Percentiles rank a stretch among this genome's conserved stretches.
Conservation (phyloP, 768 basidiomycete species). For the Lyophyllum decastes region DNA sequence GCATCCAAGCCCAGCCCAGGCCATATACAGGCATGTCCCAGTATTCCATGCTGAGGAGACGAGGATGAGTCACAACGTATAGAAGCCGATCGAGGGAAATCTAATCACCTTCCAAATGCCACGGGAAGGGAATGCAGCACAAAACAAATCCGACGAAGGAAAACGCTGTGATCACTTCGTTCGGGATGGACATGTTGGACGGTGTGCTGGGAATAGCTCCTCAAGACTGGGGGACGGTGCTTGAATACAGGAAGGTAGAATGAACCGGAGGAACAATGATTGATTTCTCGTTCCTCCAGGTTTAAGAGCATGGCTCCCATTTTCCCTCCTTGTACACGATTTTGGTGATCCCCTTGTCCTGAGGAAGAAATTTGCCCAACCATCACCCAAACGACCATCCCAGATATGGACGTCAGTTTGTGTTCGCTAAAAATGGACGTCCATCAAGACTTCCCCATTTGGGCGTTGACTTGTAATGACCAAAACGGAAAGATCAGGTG, state of each 20-base stretch:
- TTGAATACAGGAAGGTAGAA: constrained; percentile 32
- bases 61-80: not conserved
- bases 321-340: constrained; percentile 37
- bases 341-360: constrained; percentile 47
- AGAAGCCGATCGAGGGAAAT: not conserved
- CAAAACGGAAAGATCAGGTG: constrained; percentile 22
- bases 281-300: constrained; percentile 17
- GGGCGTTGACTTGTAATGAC: constrained; percentile 33
- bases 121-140: constrained; percentile 60
- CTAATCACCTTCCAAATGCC: constrained; percentile 62
- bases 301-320: constrained; percentile 40
- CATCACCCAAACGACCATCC: constrained; percentile 8
- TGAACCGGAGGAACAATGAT: constrained; percentile 29
- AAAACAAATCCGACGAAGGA: constrained; percentile 61
- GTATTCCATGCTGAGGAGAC: constrained; percentile 18
- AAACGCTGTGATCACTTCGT: constrained; percentile 47
- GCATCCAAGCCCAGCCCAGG: constrained; percentile 62
- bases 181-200: constrained; percentile 34
- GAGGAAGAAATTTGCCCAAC: constrained; percentile 13
- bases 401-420: constrained; percentile 28
- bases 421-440: constrained; percentile 15
- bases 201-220: constrained; percentile 13
- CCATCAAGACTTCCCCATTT: constrained; percentile 26
- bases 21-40: constrained; percentile 70
- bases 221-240: constrained; percentile 20